Conservation (phyloP, 2,329 filamentous ascomycete genomes). For the Pseudogymnoascus sp. region DNA sequence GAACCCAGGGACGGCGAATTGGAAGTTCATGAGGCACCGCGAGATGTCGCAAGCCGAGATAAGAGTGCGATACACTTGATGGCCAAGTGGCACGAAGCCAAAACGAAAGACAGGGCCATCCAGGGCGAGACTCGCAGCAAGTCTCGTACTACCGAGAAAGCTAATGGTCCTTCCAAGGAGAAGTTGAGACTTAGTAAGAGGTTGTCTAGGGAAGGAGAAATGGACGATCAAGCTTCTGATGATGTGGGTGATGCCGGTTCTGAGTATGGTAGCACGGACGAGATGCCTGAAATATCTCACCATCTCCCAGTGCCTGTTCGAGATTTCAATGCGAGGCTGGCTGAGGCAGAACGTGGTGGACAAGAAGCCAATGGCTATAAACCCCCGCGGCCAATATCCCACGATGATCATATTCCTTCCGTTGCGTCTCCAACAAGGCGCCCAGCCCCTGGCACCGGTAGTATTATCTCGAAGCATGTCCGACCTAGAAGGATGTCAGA, state of each 20-base stretch:
- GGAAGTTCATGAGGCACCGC: conserved; percentile 14
- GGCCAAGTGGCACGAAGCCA: conserved; percentile 36
- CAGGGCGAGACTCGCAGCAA: background rate
- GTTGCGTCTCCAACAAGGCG: conserved; percentile 6
- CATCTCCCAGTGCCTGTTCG: conserved; percentile 18
- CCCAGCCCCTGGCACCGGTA: conserved; percentile 9
- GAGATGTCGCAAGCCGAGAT: conserved; percentile 20
- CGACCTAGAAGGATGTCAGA: conserved; percentile 16
- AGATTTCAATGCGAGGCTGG: conserved; percentile 26
- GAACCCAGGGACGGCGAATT: conserved; percentile 5
- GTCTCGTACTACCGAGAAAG: background rate
- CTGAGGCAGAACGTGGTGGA: conserved; percentile 19
- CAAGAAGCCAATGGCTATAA: background rate
- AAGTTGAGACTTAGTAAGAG: conserved; percentile 22
- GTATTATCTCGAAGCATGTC: conserved; percentile 18
- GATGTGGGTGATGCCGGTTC: background rate
- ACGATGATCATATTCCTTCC: background rate
- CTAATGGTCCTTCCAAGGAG: conserved; percentile 18
- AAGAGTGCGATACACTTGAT: conserved; percentile 32
- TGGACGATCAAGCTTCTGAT: conserved; percentile 13
- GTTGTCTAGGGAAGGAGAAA: conserved; percentile 15
- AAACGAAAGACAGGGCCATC: conserved; percentile 24
- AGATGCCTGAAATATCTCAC: conserved; percentile 16
- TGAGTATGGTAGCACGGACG: conserved; percentile 16
- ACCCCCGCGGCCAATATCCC: conserved; percentile 8